Evolutionary conservation across 768 basidiomycete species (phyloP), one percentile per base, ranked within the genome.

Genomic region (Austroboletus eburneus): DNA sequence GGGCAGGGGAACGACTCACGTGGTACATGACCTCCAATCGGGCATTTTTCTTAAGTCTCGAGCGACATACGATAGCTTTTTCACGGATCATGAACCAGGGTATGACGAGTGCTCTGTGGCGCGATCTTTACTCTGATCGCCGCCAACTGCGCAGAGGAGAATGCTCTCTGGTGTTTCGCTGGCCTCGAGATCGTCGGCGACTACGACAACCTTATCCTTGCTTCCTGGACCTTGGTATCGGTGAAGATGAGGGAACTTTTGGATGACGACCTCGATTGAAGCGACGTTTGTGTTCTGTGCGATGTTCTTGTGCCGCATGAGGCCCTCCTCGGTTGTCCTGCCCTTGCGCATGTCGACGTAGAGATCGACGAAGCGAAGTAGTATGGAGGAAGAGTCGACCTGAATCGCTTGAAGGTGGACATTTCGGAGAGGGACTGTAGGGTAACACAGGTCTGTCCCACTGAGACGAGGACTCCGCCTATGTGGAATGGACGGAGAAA

Each of bases 71-170:
- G 83, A 64, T 97, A 97, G 57, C 90, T 91, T 74, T 98, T 95
- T 93, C 94, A 98, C n/a, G 93, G 77, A 97, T 96, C 63, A 94
- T 93, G 62, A 98, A 85, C 85, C 93, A 96, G 0, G 95, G 95
- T 0, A 92, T 96, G 53, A 99, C 92, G 42, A 98, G 78, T 7
- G 92, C 88, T 38, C 95, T 73, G 69, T 98, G 94, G 24, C 72
- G 89, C 88, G n/a, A n/a, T n/a, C n/a, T 71, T 90, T 88, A 72
- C 79, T 93, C 70, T 92, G 89, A 43, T 92, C 91, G 30, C 79
- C 81, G 57, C 87, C 86, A 51, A 98, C 91, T 13, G 91, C 91
- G 40, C 89, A 87, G 17, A 95, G 76, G 13, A 96, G 72, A 50
- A 96, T 90, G 60, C 87, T 89, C 68, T 94, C 85, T 0, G 94